Percentiles rank a stretch among this genome's conserved stretches.
Evolutionary conservation across 2,329 filamentous ascomycete species (phyloP).

Genomic region (Monilinia fructicola): DNA sequence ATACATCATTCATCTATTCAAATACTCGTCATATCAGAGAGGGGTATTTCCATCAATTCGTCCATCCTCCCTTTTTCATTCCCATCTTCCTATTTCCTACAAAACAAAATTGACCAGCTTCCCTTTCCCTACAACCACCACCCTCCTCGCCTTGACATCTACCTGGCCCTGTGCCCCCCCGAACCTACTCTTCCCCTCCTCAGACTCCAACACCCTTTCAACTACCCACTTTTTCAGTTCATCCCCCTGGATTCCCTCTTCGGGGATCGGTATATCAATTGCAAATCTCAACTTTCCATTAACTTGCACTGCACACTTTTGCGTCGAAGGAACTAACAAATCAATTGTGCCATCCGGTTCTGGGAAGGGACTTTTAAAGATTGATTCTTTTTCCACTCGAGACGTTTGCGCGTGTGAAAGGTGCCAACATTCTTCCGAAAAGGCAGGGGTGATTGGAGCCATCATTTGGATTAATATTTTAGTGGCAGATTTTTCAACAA

Average conservation of each 20-base stretch:
- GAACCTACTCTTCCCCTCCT: slow-evolving; percentile 55
- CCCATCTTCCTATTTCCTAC: slow-evolving; percentile 12
- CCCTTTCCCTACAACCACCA: slow-evolving; percentile 66
- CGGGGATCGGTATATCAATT: slow-evolving; percentile 59
- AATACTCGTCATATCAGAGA: background rate
- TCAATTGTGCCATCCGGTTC: slow-evolving; percentile 51
- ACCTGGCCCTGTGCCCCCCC: slow-evolving; percentile 44
- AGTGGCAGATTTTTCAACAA: slow-evolving; percentile 28
- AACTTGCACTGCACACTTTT: slow-evolving; percentile 68
- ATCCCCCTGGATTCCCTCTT: slow-evolving; percentile 45
- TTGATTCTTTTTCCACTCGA: slow-evolving; percentile 29
- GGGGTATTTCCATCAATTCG: background rate
- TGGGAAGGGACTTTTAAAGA: slow-evolving; percentile 59
- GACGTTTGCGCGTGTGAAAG: background rate
- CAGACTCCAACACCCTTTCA: slow-evolving; percentile 57
- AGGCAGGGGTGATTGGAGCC: slow-evolving; percentile 76
- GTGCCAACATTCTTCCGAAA: slow-evolving; percentile 74
- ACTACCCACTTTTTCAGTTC: slow-evolving; percentile 61
- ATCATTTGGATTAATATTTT: slow-evolving; percentile 66
- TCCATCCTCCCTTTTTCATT: background rate
- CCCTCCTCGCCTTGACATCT: slow-evolving; percentile 57
- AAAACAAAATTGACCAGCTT: slow-evolving; percentile 74
- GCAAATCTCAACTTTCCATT: slow-evolving; percentile 76
- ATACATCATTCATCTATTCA: background rate
- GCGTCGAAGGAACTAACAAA: slow-evolving; percentile 51